Conservation (phyloP, 345 rosid species). For the Brassica carinata region DNA sequence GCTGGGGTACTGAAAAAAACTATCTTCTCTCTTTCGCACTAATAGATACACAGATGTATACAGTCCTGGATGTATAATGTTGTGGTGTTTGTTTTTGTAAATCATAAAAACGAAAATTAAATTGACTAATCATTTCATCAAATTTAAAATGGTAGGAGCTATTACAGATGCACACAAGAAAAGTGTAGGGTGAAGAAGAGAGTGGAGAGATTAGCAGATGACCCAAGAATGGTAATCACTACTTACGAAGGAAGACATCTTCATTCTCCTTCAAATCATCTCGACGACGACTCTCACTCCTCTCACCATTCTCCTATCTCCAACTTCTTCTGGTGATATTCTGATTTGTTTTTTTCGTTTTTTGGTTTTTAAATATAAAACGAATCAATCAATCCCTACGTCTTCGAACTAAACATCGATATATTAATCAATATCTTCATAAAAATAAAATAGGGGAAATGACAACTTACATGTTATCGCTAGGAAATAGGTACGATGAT, state of each 20-base stretch:
- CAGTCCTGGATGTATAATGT: no score
- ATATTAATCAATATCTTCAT: conserved; percentile 7
- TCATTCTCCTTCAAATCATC: conserved; percentile 84
- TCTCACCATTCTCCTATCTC: conserved; percentile 57
- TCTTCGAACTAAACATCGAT: conserved; percentile 11
- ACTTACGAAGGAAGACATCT: conserved; percentile 95
- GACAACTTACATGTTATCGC: not conserved
- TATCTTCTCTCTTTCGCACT: not conserved
- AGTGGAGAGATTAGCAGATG: conserved; percentile 97
- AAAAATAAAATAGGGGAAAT: not conserved
- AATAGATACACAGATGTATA: not conserved
- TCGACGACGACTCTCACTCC: conserved; percentile 48
- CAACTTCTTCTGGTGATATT: conserved; percentile 65
- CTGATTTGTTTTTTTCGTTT: not conserved
- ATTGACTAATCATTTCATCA: not conserved
- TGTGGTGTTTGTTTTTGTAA: not conserved
- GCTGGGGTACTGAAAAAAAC: not conserved
- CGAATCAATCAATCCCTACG: not conserved
- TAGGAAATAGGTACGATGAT: conserved; percentile 3
- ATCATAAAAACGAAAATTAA: not conserved
- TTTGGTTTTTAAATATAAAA: not conserved
- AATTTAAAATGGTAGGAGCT: conserved; percentile 63
- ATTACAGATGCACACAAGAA: conserved; percentile 95
- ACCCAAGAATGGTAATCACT: conserved; percentile 98
- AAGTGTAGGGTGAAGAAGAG: conserved; percentile 93